Evolutionary conservation across 306 rosid species (phyloP), one percentile per base, ranked within the genome.

Genomic region (Prunus dulcis): DNA sequence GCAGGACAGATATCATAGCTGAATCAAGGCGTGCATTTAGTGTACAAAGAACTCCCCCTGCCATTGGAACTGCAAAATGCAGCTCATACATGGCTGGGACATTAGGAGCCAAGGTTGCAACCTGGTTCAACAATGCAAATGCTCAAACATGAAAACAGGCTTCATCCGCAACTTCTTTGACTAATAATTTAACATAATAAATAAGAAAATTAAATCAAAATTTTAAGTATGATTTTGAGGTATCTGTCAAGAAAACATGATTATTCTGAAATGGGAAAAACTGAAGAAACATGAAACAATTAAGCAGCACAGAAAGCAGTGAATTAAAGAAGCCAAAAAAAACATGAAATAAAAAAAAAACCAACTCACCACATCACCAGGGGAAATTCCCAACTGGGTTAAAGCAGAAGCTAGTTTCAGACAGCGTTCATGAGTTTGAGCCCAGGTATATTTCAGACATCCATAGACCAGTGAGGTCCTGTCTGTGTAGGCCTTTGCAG

Each of bases 61-160:
- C 89, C 97, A 94, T 94, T 74, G 97, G 98, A 49, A 87, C 97
- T 65, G 95, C 93, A 75, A 94, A 94, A 75, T 94, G 98, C n/a
- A 94, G 83, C 89, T 94, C 98, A 76, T 87, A 87, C 97, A 91
- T 90, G 66, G 98, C 95, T 47, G 96, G 96, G 63, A 89, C 86
- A 85, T 94, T 91, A 2, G 97, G 98, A 2, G 89, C 86, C 57
- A 94, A 72, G 5, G 86, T 88, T 51, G 97, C 97, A 71, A 94
- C 97, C 97, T 94, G 89, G 71, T 79, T 32, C 53, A 52, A 71
- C 73, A 83, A 61, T 9, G 25, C 20, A 80, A 60, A 56, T 15
- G 19, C 6, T 41, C 23, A 38, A 57, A 23, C 65, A 56, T 7
- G n/a, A 20, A 71, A 14, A 71, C 34, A 13, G 4, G 15, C 23